These are phyloP conservation scores for Talaromyces sp. DNA, from an alignment of 2,329 filamentous ascomycete species.

Conservation along the genomic window DNA sequence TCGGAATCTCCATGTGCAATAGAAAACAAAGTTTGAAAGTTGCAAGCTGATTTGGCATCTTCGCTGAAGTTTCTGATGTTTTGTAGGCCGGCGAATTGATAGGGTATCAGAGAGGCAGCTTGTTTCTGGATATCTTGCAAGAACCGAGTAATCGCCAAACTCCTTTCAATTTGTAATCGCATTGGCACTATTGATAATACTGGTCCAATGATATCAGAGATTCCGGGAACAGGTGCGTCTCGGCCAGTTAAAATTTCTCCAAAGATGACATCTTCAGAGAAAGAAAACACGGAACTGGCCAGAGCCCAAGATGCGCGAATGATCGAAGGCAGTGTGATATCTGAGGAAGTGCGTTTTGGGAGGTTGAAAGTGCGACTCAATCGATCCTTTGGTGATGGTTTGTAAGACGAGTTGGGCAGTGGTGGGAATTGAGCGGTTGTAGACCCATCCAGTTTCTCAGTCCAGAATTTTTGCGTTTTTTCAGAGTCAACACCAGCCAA, in stretches of 20 bases:
- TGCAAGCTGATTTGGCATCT: slow-evolving; percentile 9
- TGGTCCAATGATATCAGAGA: slow-evolving; percentile 36
- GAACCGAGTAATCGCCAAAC: slow-evolving; percentile 39
- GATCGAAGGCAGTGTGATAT: slow-evolving; percentile 25
- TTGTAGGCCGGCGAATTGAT: slow-evolving; percentile 44
- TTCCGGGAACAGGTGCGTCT: slow-evolving; percentile 29
- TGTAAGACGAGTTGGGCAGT: slow-evolving; percentile 12
- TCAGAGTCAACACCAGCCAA: slow-evolving; percentile 14
- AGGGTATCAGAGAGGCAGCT: slow-evolving; percentile 55
- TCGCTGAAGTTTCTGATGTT: slow-evolving; percentile 18
- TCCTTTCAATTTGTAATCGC: slow-evolving; percentile 27
- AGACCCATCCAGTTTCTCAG: slow-evolving; percentile 12
- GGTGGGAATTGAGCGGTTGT: slow-evolving; percentile 7
- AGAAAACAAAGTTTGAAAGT: slow-evolving; percentile 9
- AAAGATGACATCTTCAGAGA: slow-evolving; percentile 37
- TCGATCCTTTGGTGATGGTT: slow-evolving; percentile 9
- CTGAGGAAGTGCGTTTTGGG: slow-evolving; percentile 1
- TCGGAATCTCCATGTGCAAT: slow-evolving; percentile 10
- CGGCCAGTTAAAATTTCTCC: slow-evolving; percentile 39
- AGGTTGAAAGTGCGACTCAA: slow-evolving; percentile 6
- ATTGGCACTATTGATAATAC: slow-evolving; percentile 39
- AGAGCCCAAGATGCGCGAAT: slow-evolving; percentile 39
- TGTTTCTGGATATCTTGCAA: slow-evolving; percentile 50
- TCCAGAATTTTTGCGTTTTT: slow-evolving; percentile 19
- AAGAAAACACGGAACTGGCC: slow-evolving; percentile 31